Evolutionary conservation across 805 yeast species (phyloP), one percentile per base, ranked within the genome.

Genomic region (Kluyveromyces aestuarii): DNA sequence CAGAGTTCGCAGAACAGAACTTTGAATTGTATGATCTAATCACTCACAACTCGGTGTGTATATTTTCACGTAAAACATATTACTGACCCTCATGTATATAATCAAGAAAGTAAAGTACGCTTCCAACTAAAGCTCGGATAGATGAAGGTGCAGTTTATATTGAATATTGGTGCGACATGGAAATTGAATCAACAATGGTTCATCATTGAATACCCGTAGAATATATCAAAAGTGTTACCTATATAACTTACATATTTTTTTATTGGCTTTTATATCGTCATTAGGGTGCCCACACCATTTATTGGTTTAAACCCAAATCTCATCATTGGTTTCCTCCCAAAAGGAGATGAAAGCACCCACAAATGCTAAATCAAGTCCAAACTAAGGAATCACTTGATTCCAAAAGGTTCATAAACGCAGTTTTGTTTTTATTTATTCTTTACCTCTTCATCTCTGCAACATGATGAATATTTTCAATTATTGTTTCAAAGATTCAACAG

Each of bases 401-500:
- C 35, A 30, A 30, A 30, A 11, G 14, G 11, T 13, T 13, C 14
- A 30, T 30, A 11, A 13, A 30, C 14, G 35, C 8, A 30, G 35
- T 30, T 30, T 30, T 7, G 11, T 13, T 30, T 30, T 13, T 30
- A 30, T 13, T 30, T 13, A 30, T 30, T 30, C 35, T 30, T 3
- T 13, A 30, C 35, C 14, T 13, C 35, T 13, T 30, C 14, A 30
- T 13, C 35, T 30, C 35, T 30, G 35, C 35, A 30, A 30, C 35
- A 30, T 3, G 35, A 13, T 13, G 2, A 11, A 30, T 13, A 10
- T 30, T 30, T 30, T 30, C 11, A 21, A 38, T 40, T 45, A 56
- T 55, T 60, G 69, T 60, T 69, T 69, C 55, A 76, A 62, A 49
- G 79, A 76, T 58, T 79, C 82, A 56, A 84, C 76, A 59, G 84